These are phyloP conservation scores for Xylaria sp. DNA, from an alignment of 2,329 filamentous ascomycete species.

Conservation along the genomic window DNA sequence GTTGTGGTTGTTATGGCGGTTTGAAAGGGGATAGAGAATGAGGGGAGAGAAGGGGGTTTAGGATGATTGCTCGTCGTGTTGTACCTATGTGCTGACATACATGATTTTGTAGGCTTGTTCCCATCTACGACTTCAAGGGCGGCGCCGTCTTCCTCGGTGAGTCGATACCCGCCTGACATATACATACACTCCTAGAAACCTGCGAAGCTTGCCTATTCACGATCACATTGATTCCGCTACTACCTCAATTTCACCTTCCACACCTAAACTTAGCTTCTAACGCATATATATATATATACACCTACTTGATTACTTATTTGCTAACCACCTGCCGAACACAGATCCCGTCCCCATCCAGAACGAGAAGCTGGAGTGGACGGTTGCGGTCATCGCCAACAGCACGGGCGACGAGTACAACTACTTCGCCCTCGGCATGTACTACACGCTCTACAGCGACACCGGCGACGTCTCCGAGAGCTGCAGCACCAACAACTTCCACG, in stretches of 20 bases:
- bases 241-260: conserved; percentile 13
- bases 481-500: conserved; percentile 16
- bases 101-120: conserved; percentile 21
- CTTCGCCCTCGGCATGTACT: conserved; percentile 16
- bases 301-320: conserved; percentile 13
- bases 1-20: conserved; percentile 15
- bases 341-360: conserved; percentile 21
- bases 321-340: conserved; percentile 19
- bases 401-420: conserved; percentile 21
- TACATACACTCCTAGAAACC: conserved; percentile 15
- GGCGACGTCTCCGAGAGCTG: conserved; percentile 18
- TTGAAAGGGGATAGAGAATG: conserved; percentile 16
- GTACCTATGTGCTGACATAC: conserved; percentile 20
- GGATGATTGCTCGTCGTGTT: conserved; percentile 18
- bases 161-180: conserved; percentile 15
- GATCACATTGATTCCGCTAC: conserved; percentile 20
- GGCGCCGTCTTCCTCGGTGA: conserved; percentile 20
- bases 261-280: conserved; percentile 16
- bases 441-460: conserved; percentile 6
- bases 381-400: conserved; percentile 18
- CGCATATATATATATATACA: conserved; percentile 3
- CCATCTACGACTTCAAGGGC: conserved; percentile 22
- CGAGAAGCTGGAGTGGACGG: conserved; percentile 20
- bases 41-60: conserved; percentile 8
- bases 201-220: conserved; percentile 21